Evolutionary conservation across 2,329 filamentous ascomycete species (phyloP).

Genomic region (Diaporthe sp.): DNA sequence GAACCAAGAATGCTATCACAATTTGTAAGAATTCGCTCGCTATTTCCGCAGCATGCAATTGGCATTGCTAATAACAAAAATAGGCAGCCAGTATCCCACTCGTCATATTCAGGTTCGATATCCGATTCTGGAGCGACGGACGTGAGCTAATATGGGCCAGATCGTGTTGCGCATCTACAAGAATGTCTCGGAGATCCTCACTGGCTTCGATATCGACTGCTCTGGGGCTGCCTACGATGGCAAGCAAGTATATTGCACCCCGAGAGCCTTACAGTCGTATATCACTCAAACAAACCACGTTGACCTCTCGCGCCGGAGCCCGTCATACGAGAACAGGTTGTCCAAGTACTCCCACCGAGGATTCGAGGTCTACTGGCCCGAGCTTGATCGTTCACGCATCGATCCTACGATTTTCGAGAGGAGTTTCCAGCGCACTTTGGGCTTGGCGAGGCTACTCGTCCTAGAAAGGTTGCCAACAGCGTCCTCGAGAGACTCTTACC

Average conservation of each 20-base stretch:
- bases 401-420: constrained; percentile 91
- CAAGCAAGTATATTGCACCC: constrained; percentile 81
- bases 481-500: constrained; percentile 76
- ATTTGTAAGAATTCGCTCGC: constrained; percentile 63
- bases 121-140: background rate
- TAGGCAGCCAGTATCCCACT: constrained; percentile 82
- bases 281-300: constrained; percentile 87
- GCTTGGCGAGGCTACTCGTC: constrained; percentile 83
- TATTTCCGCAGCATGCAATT: background rate
- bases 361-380: constrained; percentile 86
- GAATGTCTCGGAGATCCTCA: constrained; percentile 85
- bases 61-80: constrained; percentile 17
- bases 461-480: constrained; percentile 82
- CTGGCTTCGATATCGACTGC: constrained; percentile 90
- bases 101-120: constrained; percentile 76
- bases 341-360: constrained; percentile 88
- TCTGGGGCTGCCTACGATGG: constrained; percentile 86
- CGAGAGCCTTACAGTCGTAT: constrained; percentile 81
- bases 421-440: constrained; percentile 80
- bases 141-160: constrained; percentile 52
- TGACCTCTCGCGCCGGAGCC: constrained; percentile 82
- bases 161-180: constrained; percentile 90
- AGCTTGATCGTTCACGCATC: constrained; percentile 79
- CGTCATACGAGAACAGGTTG: constrained; percentile 88
- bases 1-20: constrained; percentile 89